Base-by-base conservation (phyloP, 2,329 filamentous ascomycete genomes). In the Chaetothyriales sp. region DNA sequence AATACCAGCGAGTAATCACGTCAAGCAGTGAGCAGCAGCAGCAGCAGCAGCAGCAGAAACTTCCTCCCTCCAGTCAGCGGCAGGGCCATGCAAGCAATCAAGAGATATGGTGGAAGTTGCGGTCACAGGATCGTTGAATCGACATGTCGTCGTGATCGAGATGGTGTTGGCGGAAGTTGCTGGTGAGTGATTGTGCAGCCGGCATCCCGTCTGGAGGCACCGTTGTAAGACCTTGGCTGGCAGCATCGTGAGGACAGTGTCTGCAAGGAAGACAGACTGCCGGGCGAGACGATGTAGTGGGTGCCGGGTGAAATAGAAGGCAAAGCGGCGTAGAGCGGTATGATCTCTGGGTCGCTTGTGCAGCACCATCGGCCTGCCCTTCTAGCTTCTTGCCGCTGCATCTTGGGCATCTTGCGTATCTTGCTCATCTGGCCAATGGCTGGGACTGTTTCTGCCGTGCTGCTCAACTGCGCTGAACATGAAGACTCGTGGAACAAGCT, bases 1-100 rank as follows among this genome's bases (percentile, higher is more conserved):
- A 56, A 53, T 54, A 56, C 49, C 56, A 53, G 52, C 54, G 52
- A 55, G 54, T 50, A 48, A 47, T 46, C 43, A 51, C 44, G 47
- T 49, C 46, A 43, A 50, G 28, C 44, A 20, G 51, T 50, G 50
- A 56, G 49, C 52, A 56, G 56, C 54, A 55, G 44, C 43, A 49
- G 47, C 46, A 50, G 28, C 43, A 28, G 49, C 18, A 25, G 20
- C n/a, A 33, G 13, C 20, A 20, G 19, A 44, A 18, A 48, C 7
- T 28, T 40, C 13, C 33, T 15, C 2, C 33, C 33, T 40, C 33
- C 33, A 40, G 10, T 15, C 33, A 15, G 2, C 33, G 15, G 33
- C 33, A 13, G 10, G 29, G 7, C 29, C 29, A 33, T 13, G 7
- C 10, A 8, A 33, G 29, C 29, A 9, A 33, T 33, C 10, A 40